A percentile compares a stretch with the other conserved stretches of the same genome.
phyloP scores from a whole-genome alignment of 306 rosid genomes.

The cucumber (Cucumis sativus) region DNA sequence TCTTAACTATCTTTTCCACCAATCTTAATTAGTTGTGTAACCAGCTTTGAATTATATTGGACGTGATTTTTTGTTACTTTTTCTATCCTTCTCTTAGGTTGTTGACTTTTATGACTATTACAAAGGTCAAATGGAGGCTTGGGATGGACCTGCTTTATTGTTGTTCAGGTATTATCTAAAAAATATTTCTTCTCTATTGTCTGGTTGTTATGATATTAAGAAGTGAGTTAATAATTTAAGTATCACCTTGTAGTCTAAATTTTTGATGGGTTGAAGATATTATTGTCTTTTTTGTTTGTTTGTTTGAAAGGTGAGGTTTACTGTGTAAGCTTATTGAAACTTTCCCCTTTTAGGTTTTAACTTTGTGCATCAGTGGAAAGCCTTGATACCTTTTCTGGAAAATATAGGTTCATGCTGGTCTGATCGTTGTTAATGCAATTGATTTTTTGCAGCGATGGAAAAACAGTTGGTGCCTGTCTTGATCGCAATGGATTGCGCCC shows the following conservation, averaged over 20 bases:
- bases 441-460: slow-evolving; percentile 71
- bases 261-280: neutral
- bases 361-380: neutral
- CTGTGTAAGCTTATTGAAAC: neutral
- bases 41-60: neutral
- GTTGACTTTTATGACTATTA: slow-evolving; percentile 91
- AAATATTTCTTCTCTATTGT: neutral
- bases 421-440: slow-evolving; percentile 20
- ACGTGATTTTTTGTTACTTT: neutral
- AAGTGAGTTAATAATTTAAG: neutral
- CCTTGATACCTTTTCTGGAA: neutral
- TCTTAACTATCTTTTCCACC: neutral
- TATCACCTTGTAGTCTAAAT: too few species aligned
- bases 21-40: neutral
- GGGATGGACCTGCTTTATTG: slow-evolving; percentile 99
- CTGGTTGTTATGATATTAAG: neutral
- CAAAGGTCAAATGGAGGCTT: slow-evolving; percentile 99
- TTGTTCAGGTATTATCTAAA: slow-evolving; percentile 64
- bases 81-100: slow-evolving; percentile 32
- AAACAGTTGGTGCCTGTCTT: slow-evolving; percentile 96
- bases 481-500: slow-evolving; percentile 99
- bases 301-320: neutral
- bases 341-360: neutral
- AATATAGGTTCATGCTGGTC: neutral
- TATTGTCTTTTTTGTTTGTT: neutral